phyloP scores from a whole-genome alignment of 1,284 basidiomycete genomes.

The Leucoagaricus sp. region DNA sequence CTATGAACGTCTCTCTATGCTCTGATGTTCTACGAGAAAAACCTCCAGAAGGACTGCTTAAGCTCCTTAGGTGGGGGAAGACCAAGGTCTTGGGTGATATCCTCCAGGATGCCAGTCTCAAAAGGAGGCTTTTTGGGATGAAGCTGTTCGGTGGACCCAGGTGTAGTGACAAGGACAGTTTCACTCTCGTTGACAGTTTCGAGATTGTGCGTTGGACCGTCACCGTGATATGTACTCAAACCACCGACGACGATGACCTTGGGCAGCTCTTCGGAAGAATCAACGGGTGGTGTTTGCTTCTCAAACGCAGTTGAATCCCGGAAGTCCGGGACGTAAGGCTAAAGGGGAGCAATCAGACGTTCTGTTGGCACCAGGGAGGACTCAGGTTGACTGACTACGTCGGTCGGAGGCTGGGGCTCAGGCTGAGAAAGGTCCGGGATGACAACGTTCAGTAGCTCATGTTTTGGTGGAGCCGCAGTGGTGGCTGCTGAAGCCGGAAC shows the following conservation, averaged over 20 bases:
- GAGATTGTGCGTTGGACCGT: constrained; percentile 66
- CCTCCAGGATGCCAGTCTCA: constrained; percentile 40
- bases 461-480: constrained; percentile 18
- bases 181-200: constrained; percentile 35
- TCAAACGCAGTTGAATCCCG: constrained; percentile 57
- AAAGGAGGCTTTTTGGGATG: constrained; percentile 12
- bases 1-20: constrained; percentile 1
- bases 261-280: constrained; percentile 43
- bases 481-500: constrained; percentile 11
- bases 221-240: constrained; percentile 59
- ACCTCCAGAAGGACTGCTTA: constrained; percentile 31
- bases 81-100: constrained; percentile 47
- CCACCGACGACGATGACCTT: constrained; percentile 77
- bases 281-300: constrained; percentile 27
- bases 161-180: constrained; percentile 1
- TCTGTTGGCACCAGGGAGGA: constrained; percentile 4
- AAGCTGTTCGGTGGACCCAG: neutral
- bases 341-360: constrained; percentile 12
- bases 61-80: constrained; percentile 37
- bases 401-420: constrained; percentile 44
- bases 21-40: constrained; percentile 27
- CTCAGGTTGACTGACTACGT: constrained; percentile 53
- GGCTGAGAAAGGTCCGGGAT: constrained; percentile 57
- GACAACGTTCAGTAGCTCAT: constrained; percentile 45
- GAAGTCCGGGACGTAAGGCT: constrained; percentile 77